Conservation (phyloP, 768 basidiomycete genomes). For the Kwoniella newhampshirensis region DNA sequence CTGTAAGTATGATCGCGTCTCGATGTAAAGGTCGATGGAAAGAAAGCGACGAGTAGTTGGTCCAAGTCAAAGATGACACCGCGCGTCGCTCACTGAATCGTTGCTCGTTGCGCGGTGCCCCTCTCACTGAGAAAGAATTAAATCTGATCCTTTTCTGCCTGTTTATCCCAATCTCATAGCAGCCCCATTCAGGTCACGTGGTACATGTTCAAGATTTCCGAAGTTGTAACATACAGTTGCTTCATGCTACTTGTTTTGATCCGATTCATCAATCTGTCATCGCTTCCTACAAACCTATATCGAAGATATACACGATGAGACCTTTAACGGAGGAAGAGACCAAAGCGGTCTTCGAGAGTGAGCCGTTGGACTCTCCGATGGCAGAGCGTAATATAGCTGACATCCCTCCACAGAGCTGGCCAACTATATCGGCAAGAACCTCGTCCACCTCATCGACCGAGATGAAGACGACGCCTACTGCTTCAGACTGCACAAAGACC, state of each 20-base stretch:
- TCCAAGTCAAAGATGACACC: too few relatives aligned
- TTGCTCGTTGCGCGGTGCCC: constrained; percentile 1
- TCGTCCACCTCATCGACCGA: constrained; percentile 91
- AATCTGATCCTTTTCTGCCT: background rate
- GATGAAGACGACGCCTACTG: constrained; percentile 86
- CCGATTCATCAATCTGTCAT: too few relatives aligned
- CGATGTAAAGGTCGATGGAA: too few relatives aligned
- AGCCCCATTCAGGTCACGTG: constrained; percentile 8
- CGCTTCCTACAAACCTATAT: background rate
- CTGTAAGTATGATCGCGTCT: background rate
- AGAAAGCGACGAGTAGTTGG: background rate
- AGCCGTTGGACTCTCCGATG: constrained; percentile 8
- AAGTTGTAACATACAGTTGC: too few relatives aligned
- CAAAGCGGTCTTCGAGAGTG: constrained; percentile 84
- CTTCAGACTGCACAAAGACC: constrained; percentile 89
- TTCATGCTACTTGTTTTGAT: too few relatives aligned
- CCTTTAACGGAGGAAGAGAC: constrained; percentile 97
- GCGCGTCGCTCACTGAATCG: background rate
- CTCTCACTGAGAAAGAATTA: background rate
- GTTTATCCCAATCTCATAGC: constrained; percentile 21
- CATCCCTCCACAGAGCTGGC: constrained; percentile 64
- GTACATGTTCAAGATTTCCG: constrained; percentile 14
- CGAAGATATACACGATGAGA: constrained; percentile 64
- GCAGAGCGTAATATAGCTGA: constrained; percentile 4
- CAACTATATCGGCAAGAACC: constrained; percentile 96